Percentiles rank a stretch among this genome's conserved stretches.
Evolutionary conservation across 371 early-diverging fungal species (phyloP).

Genomic region (Umbelopsis sp.): DNA sequence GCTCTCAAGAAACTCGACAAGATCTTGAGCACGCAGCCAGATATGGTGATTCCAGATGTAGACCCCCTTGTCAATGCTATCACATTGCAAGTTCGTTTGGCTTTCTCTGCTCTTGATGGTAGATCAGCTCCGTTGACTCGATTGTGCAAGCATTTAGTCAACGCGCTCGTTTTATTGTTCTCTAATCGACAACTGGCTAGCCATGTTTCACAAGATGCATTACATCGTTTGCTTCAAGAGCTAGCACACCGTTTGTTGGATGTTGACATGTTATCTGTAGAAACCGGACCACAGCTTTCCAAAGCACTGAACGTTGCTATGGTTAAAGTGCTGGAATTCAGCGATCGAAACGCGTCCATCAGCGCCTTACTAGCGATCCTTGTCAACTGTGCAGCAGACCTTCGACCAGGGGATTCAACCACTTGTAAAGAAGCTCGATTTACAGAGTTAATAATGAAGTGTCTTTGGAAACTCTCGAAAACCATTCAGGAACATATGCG

Average conservation of each 20-base stretch:
- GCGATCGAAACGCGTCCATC: conserved; percentile 65
- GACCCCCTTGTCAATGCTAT: conserved; percentile 76
- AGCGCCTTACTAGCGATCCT: conserved; percentile 65
- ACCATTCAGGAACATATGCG: conserved; percentile 71
- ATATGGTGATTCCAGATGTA: conserved; percentile 63
- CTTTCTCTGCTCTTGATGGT: conserved; percentile 67
- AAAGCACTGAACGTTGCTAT: conserved; percentile 87
- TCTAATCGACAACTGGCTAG: conserved; percentile 66
- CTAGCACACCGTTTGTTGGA: conserved; percentile 81
- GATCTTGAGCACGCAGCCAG: conserved; percentile 56
- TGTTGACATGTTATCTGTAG: conserved; percentile 64
- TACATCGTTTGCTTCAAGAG: conserved; percentile 75
- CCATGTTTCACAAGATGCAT: conserved; percentile 60
- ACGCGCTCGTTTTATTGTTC: conserved; percentile 78
- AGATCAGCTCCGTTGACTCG: conserved; percentile 47
- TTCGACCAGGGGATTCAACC: conserved; percentile 55
- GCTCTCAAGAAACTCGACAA: conserved; percentile 83
- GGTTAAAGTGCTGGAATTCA: conserved; percentile 86
- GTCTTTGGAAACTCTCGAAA: conserved; percentile 94
- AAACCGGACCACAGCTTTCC: conserved; percentile 68
- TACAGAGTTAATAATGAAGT: conserved; percentile 93
- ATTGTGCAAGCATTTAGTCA: conserved; percentile 81
- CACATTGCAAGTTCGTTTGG: conserved; percentile 78
- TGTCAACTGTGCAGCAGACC: conserved; percentile 45
- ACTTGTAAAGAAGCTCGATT: conserved; percentile 68